These are phyloP conservation scores for Podosphaera xanthii DNA, from an alignment of 2,329 filamentous ascomycete species.

Conservation along the genomic window DNA sequence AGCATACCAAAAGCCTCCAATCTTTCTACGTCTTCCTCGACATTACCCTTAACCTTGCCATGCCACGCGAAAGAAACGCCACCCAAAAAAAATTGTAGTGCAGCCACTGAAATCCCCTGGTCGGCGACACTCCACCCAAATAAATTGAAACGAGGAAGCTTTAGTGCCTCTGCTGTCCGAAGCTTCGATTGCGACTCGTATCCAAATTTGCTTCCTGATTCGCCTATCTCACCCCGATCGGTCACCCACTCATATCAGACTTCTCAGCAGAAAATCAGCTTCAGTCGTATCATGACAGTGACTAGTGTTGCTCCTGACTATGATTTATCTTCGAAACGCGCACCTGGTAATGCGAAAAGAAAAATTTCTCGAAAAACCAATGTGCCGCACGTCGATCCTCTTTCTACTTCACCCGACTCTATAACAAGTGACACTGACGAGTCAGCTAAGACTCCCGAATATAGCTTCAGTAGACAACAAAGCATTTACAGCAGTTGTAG, in stretches of 20 bases:
- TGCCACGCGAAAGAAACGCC: not conserved
- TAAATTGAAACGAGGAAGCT: too few species aligned
- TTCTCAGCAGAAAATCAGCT: not conserved
- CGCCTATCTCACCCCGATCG: not conserved
- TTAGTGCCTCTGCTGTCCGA: too few species aligned
- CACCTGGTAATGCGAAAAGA: too few species aligned
- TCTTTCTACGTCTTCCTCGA: not conserved
- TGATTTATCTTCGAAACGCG: not conserved
- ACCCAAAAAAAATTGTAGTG: too few species aligned
- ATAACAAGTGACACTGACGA: not conserved
- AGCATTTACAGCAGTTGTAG: not conserved
- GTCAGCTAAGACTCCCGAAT: not conserved
- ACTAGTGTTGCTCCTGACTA: not conserved
- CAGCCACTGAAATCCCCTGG: too few species aligned
- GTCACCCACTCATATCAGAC: not conserved
- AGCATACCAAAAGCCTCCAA: constrained; percentile 1
- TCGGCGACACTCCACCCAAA: too few species aligned
- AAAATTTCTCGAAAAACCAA: not conserved
- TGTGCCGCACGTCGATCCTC: too few species aligned
- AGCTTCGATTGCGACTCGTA: too few species aligned
- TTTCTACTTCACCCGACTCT: not conserved
- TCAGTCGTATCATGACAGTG: not conserved
- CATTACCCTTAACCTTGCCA: not conserved
- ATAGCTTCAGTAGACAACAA: not conserved
- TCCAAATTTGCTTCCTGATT: not conserved